phyloP scores from a whole-genome alignment of 139 green algal species.

The Nannochloris sp. region DNA sequence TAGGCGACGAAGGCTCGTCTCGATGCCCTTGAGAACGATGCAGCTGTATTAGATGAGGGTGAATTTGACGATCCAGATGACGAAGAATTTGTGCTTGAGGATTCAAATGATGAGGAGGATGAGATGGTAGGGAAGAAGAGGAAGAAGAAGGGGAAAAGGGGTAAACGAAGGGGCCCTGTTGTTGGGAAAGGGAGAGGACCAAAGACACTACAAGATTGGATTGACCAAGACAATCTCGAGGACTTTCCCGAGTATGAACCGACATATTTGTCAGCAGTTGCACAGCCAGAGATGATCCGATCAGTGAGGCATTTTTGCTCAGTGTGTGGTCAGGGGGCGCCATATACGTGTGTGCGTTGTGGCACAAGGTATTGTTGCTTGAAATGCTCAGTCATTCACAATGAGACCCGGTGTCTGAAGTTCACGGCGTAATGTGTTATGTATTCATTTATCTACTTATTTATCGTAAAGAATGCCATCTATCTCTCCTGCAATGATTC shows the following conservation, averaged over 20 bases:
- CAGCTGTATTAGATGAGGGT: constrained; percentile 35
- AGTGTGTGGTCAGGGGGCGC: constrained; percentile 27
- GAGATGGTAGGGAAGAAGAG: constrained; percentile 23
- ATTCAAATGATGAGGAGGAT: constrained; percentile 28
- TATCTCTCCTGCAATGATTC: constrained; percentile 30
- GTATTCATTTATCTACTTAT: background rate
- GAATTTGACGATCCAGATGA: constrained; percentile 33
- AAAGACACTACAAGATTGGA: constrained; percentile 45
- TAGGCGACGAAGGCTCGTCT: constrained; percentile 53
- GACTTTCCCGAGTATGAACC: constrained; percentile 28
- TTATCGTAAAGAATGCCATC: constrained; percentile 56
- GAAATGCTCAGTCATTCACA: constrained; percentile 58
- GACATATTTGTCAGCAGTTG: constrained; percentile 55
- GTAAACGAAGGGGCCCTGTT: constrained; percentile 38
- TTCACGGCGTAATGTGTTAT: constrained; percentile 37
- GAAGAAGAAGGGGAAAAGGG: constrained; percentile 22
- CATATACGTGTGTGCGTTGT: constrained; percentile 74
- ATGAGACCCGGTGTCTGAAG: constrained; percentile 77
- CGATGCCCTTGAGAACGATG: constrained; percentile 66
- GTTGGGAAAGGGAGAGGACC: constrained; percentile 27
- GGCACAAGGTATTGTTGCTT: constrained; percentile 60
- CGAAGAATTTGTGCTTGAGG: constrained; percentile 46
- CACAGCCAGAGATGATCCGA: constrained; percentile 26
- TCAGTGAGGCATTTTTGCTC: constrained; percentile 60
- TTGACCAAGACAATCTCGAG: constrained; percentile 58